phyloP scores from a whole-genome alignment of 2,329 filamentous ascomycete genomes.

The Penicillium sp. region DNA sequence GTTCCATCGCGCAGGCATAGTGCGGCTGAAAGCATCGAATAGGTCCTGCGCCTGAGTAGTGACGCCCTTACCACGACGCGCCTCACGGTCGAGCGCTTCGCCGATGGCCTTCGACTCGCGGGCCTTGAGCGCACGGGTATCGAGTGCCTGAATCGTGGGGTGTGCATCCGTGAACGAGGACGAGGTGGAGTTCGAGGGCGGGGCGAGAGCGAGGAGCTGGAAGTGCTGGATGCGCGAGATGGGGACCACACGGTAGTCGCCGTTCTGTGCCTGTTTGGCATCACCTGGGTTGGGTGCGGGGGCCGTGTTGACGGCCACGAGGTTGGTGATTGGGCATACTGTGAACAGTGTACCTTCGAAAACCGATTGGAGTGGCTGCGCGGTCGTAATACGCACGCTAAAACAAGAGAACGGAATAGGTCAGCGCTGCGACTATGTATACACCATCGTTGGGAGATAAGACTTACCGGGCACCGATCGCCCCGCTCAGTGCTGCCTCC shows the following conservation, averaged over 20 bases:
- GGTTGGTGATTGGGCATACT: constrained; percentile 59
- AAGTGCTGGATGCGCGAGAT: constrained; percentile 59
- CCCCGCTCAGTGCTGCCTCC: constrained; percentile 57
- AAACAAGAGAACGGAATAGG: not conserved
- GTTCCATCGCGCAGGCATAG: constrained; percentile 61
- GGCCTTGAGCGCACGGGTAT: constrained; percentile 53
- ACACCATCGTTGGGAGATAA: not conserved
- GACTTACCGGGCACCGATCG: constrained; percentile 60
- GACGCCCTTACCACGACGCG: constrained; percentile 60
- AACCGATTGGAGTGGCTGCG: constrained; percentile 49
- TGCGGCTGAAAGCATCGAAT: constrained; percentile 60
- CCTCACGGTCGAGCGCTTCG: constrained; percentile 57
- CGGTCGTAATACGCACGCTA: constrained; percentile 59
- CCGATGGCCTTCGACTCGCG: constrained; percentile 57
- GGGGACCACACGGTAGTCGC: constrained; percentile 61
- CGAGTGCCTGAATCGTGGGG: constrained; percentile 46
- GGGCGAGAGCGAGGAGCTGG: constrained; percentile 49
- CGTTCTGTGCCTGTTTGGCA: constrained; percentile 41
- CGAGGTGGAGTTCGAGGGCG: constrained; percentile 28
- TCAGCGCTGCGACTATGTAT: constrained; percentile 3
- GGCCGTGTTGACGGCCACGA: constrained; percentile 60
- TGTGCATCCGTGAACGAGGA: constrained; percentile 50
- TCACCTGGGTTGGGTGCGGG: constrained; percentile 38
- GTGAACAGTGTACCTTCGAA: constrained; percentile 64
- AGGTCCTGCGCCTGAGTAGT: constrained; percentile 61